A percentile compares a stretch with the other conserved stretches of the same genome.
phyloP scores from a whole-genome alignment of 352 stramenopile species.

The Globisporangium uncinulatum region DNA sequence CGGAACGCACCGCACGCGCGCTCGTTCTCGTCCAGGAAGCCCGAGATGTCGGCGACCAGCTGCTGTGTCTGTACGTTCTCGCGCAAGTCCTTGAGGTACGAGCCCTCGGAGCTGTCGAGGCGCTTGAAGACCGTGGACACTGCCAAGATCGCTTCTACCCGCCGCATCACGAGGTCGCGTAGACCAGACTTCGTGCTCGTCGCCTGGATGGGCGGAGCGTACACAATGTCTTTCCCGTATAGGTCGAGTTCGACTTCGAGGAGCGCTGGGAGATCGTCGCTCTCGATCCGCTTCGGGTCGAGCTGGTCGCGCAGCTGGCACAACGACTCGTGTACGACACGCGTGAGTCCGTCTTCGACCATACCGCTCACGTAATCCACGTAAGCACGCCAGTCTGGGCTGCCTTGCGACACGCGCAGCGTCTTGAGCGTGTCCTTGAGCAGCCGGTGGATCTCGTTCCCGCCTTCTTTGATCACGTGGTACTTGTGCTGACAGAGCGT shows the following conservation, averaged over 20 bases:
- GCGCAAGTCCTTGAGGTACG: conserved; percentile 87
- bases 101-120: conserved; percentile 81
- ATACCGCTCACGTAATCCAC: conserved; percentile 91
- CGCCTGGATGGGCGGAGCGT: conserved; percentile 58
- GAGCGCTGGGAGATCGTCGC: conserved; percentile 79
- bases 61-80: conserved; percentile 76
- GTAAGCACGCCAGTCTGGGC: conserved; percentile 90
- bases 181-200: conserved; percentile 44
- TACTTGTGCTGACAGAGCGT: conserved; percentile 75
- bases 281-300: conserved; percentile 76
- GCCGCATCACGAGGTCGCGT: conserved; percentile 56
- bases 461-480: conserved; percentile 83
- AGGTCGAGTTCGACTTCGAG: conserved; percentile 91
- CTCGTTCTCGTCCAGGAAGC: conserved; percentile 80
- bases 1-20: conserved; percentile 50
- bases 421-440: conserved; percentile 89
- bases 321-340: conserved; percentile 71
- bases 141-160: conserved; percentile 63
- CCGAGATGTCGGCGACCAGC: conserved; percentile 74
- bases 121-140: conserved; percentile 73
- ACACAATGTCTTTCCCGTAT: conserved; percentile 80
- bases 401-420: conserved; percentile 85
- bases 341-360: conserved; percentile 78
- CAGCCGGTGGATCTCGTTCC: conserved; percentile 82
- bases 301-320: conserved; percentile 73